These are phyloP conservation scores for Boletus subcaerulescens DNA, from an alignment of 768 basidiomycete species.

Conservation along the genomic window DNA sequence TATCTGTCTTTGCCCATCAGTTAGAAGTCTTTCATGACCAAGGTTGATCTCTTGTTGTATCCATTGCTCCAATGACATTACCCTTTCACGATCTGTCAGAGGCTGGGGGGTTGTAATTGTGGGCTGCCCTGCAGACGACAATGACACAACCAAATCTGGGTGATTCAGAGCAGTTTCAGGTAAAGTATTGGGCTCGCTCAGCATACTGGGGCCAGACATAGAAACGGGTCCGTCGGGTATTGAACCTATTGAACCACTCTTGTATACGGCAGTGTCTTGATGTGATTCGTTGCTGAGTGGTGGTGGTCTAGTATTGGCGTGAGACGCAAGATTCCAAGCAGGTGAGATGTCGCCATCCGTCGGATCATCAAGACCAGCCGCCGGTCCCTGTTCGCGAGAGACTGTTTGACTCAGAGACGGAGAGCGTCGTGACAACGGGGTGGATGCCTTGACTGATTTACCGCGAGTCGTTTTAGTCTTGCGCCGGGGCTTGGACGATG, in stretches of 20 bases:
- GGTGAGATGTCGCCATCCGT: neutral
- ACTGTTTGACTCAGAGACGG: slow-evolving; percentile 9
- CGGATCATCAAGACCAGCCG: neutral
- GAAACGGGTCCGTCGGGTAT: neutral
- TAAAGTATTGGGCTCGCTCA: neutral
- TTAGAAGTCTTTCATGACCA: slow-evolving; percentile 58
- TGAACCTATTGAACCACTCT: neutral
- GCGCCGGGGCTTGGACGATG: slow-evolving; percentile 23
- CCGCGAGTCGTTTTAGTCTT: slow-evolving; percentile 21
- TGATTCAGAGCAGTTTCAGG: neutral
- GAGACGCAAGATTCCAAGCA: neutral
- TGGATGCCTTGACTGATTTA: slow-evolving; percentile 19
- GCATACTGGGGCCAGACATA: neutral
- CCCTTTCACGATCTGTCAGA: slow-evolving; percentile 49
- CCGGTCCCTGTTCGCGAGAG: neutral
- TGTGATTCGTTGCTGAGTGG: neutral
- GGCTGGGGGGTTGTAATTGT: slow-evolving; percentile 10
- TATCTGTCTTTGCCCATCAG: slow-evolving; percentile 52
- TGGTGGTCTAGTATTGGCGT: neutral
- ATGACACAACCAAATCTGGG: slow-evolving; percentile 11
- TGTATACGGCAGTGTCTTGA: neutral
- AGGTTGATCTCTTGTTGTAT: slow-evolving; percentile 71
- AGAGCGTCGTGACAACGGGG: slow-evolving; percentile 11
- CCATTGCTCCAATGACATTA: slow-evolving; percentile 84
- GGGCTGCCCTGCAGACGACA: slow-evolving; percentile 13